Percentiles rank a stretch among this genome's conserved stretches.
These are phyloP conservation scores for Linderniella brevidens DNA, from an alignment of 257 asterid genomes.

Conservation along the genomic window DNA sequence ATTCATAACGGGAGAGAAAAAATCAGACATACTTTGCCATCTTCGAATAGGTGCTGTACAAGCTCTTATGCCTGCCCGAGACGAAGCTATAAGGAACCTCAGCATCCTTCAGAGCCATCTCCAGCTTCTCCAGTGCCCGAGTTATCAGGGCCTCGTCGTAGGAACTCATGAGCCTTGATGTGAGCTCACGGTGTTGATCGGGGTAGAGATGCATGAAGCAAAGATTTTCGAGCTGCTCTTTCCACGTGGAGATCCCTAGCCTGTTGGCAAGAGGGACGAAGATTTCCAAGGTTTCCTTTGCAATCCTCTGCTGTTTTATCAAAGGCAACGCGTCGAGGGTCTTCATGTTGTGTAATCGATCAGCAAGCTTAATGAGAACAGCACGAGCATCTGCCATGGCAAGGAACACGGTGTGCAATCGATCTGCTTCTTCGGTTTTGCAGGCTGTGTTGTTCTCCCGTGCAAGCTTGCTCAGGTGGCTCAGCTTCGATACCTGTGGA, in stretches of 20 bases:
- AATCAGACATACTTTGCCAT: too few relatives aligned
- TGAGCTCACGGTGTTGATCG: slow-evolving; percentile 50
- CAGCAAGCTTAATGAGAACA: slow-evolving; percentile 86
- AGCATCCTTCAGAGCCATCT: slow-evolving; percentile 41
- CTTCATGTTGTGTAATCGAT: slow-evolving; percentile 87
- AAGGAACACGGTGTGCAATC: slow-evolving; percentile 90
- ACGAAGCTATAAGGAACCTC: slow-evolving; percentile 40
- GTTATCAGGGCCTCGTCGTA: slow-evolving; percentile 57
- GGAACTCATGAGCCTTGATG: slow-evolving; percentile 39
- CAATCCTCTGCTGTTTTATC: slow-evolving; percentile 74
- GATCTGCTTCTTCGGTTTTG: slow-evolving; percentile 84
- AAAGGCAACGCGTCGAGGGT: slow-evolving; percentile 71
- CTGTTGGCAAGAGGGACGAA: slow-evolving; percentile 94
- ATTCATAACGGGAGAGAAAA: too few relatives aligned
- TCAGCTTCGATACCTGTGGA: slow-evolving; percentile 91
- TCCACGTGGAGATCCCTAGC: slow-evolving; percentile 85
- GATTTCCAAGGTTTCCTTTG: slow-evolving; percentile 91
- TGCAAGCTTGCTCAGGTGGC: slow-evolving; percentile 97
- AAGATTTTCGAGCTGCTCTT: slow-evolving; percentile 80
- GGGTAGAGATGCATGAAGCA: slow-evolving; percentile 74
- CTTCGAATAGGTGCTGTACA: slow-evolving; percentile 77
- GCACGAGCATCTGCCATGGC: slow-evolving; percentile 98
- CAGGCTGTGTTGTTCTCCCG: slow-evolving; percentile 83
- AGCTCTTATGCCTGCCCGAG: slow-evolving; percentile 83
- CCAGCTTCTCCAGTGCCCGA: slow-evolving; percentile 55